Evolutionary conservation across 208 protist genomes (phyloP), one percentile per base, ranked within the genome.

Genomic region (Herpetomonas muscarum): DNA sequence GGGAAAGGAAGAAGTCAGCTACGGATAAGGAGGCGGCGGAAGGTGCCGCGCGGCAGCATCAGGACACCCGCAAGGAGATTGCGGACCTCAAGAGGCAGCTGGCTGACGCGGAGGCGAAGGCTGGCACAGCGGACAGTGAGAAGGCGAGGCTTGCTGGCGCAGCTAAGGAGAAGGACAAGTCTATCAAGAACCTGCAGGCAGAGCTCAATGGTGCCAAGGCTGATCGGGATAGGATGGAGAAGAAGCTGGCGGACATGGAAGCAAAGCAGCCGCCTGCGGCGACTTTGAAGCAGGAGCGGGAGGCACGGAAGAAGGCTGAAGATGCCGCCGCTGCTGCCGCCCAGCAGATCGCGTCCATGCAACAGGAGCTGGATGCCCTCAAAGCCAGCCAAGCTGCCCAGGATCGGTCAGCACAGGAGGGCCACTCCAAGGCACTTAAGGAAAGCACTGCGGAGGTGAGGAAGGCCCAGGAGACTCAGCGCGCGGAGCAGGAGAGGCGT

Each of bases 321-420:
- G 55, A 50, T 6, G 45, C 55, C 13, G 67, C 61, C n/a, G 67
- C 66, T 13, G 67, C 67, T 29, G 61, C 54, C 10, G 65, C 63
- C 46, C 59, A n/a, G 39, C 50, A 56, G 21, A 64, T 56, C 58
- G 64, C 53, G 31, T 37, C 74, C 36, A 41, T 82, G 34, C 44
- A 65, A 47, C 64, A 60, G 46, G 67, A 77, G 46, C 73, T 66
- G 34, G 42, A 70, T n/a, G 26, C 31, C 28, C 72, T 58, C 39
- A 57, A 57, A 47, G 64, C 47, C 34, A 55, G 56, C 5, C 64
- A 70, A 44, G 71, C 57, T 7, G 51, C 9, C 13, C 34, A 39
- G 34, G 34, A 39, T 39, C 34, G 34, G 9, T 6, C 13, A 6
- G 34, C 34, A 6, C 9, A 6, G 9, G 34, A 39, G 6, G 9